These are phyloP conservation scores for Alternaria viburni DNA, from an alignment of 2,329 filamentous ascomycete genomes.

Conservation along the genomic window DNA sequence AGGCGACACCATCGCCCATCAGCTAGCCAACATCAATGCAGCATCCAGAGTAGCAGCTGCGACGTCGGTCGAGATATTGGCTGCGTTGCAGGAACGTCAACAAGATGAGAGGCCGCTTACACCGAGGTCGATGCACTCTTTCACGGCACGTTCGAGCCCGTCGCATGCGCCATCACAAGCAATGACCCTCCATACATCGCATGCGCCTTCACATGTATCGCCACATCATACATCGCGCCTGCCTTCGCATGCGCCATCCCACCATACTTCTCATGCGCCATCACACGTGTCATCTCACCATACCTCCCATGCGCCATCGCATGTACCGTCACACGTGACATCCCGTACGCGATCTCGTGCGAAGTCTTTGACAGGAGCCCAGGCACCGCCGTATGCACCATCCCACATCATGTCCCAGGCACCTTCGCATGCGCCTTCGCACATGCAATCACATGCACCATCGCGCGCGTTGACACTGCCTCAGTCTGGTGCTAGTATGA, in stretches of 20 bases:
- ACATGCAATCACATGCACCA: conserved; percentile 15
- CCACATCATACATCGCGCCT: background rate
- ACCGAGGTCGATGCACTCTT: conserved; percentile 23
- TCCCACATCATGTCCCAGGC: background rate
- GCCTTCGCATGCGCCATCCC: conserved; percentile 4
- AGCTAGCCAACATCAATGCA: conserved; percentile 36
- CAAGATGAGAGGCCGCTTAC: conserved; percentile 21
- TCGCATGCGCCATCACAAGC: conserved; percentile 1
- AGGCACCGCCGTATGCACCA: background rate
- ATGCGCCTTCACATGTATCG: background rate
- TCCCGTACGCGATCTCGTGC: background rate
- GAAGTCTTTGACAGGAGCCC: background rate
- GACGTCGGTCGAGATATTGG: conserved; percentile 36
- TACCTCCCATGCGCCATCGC: background rate
- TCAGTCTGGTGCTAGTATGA: conserved; percentile 9
- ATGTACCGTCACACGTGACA: background rate
- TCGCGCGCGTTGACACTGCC: conserved; percentile 22
- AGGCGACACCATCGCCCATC: conserved; percentile 39
- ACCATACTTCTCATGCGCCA: background rate
- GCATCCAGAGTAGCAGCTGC: conserved; percentile 40
- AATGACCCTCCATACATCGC: background rate
- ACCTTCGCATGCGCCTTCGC: background rate
- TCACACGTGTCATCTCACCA: conserved; percentile 4
- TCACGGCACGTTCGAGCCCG: conserved; percentile 9
- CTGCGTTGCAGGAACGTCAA: conserved; percentile 34